phyloP scores from a whole-genome alignment of 2,329 filamentous ascomycete genomes.

The Bipolaris oryzae region DNA sequence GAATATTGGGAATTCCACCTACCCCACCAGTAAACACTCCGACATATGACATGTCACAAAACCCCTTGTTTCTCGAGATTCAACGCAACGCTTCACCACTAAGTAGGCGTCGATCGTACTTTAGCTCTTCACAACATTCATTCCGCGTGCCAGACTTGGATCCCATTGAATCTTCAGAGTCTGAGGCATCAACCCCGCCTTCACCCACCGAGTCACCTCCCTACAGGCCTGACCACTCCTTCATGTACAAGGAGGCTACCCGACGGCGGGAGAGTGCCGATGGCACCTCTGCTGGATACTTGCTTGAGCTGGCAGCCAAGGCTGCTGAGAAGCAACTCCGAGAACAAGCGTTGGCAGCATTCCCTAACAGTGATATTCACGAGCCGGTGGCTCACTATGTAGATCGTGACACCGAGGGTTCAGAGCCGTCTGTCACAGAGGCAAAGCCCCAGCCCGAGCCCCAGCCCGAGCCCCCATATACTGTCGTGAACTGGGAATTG shows the following conservation, averaged over 20 bases:
- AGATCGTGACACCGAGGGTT: slow-evolving; percentile 61
- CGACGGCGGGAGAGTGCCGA: slow-evolving; percentile 71
- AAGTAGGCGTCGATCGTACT: slow-evolving; percentile 41
- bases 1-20: slow-evolving; percentile 57
- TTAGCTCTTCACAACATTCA: slow-evolving; percentile 56
- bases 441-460: slow-evolving; percentile 59
- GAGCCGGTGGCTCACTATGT: slow-evolving; percentile 76
- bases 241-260: slow-evolving; percentile 59
- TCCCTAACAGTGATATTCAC: slow-evolving; percentile 72
- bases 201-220: slow-evolving; percentile 56
- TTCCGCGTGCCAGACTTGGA: slow-evolving; percentile 67
- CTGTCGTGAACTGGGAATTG: slow-evolving; percentile 73
- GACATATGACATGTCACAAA: slow-evolving; percentile 35
- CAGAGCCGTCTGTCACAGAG: slow-evolving; percentile 28
- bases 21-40: slow-evolving; percentile 52
- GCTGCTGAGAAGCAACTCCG: slow-evolving; percentile 81
- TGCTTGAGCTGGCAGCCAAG: slow-evolving; percentile 79
- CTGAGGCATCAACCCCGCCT: slow-evolving; percentile 55
- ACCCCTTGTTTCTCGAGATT: slow-evolving; percentile 46
- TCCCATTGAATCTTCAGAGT: slow-evolving; percentile 66
- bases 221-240: slow-evolving; percentile 56
- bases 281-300: slow-evolving; percentile 74
- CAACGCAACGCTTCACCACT: slow-evolving; percentile 43
- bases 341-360: slow-evolving; percentile 76
- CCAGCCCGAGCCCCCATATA: slow-evolving; percentile 67